Percentiles rank a stretch among this genome's conserved stretches.
Conservation (phyloP, 805 yeast genomes). For the Tetrapisispora phaffii region DNA sequence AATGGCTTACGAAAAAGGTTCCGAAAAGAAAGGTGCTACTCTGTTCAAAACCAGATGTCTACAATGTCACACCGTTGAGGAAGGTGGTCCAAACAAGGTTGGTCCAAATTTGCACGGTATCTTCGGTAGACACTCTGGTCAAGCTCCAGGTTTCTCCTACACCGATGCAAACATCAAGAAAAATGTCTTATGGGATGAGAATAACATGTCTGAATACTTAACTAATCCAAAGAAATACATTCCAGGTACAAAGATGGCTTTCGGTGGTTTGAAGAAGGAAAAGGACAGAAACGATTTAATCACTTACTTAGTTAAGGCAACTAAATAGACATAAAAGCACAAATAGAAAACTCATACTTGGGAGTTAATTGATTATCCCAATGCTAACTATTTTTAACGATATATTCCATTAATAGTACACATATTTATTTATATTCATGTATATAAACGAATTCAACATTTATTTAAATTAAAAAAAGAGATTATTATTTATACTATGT, state of each 20-base stretch:
- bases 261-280: conserved; percentile 98
- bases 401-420: background rate
- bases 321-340: conserved; percentile 30
- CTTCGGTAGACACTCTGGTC: conserved; percentile 85
- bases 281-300: conserved; percentile 97
- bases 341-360: background rate
- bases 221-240: conserved; percentile 99
- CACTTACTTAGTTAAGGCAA: conserved; percentile 61
- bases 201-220: conserved; percentile 87
- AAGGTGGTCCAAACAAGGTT: conserved; percentile 95
- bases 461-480: background rate
- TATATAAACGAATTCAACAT: background rate
- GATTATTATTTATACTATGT: too few relatives aligned
- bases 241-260: conserved; percentile 99
- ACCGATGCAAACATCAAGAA: conserved; percentile 97
- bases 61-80: conserved; percentile 96
- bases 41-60: conserved; percentile 97
- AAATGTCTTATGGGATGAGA: conserved; percentile 80
- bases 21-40: conserved; percentile 92
- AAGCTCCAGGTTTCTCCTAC: conserved; percentile 87
- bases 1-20: conserved; percentile 34
- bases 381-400: background rate
- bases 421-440: conserved; percentile 1
- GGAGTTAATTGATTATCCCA: background rate
- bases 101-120: conserved; percentile 98